Percentiles rank a stretch among this genome's conserved stretches.
Conservation (phyloP, 2,329 filamentous ascomycete species). For the Hirsutella rhossiliensis region DNA sequence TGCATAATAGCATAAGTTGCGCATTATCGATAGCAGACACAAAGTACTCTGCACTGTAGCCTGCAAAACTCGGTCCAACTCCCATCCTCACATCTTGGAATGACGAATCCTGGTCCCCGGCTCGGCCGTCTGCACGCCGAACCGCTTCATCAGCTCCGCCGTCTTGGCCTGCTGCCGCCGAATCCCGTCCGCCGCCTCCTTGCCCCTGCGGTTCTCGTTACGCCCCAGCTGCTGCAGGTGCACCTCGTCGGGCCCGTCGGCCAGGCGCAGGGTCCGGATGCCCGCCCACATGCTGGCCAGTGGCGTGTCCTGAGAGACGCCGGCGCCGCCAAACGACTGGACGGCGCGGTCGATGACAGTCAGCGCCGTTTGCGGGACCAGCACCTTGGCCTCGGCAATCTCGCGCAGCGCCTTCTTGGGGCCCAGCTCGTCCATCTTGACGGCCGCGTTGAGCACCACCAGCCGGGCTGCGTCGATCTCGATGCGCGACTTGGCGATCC, state of each 20-base stretch:
- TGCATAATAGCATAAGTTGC: no score
- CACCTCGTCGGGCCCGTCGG: conserved; percentile 94
- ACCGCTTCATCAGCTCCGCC: conserved; percentile 51
- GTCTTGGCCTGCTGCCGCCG: conserved; percentile 52
- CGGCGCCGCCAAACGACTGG: conserved; percentile 82
- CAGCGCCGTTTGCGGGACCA: conserved; percentile 72
- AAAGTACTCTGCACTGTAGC: no score
- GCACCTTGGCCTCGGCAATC: conserved; percentile 90
- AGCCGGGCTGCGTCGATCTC: conserved; percentile 90
- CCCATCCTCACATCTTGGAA: conserved; percentile 23
- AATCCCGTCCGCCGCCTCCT: conserved; percentile 48
- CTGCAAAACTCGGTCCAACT: no score
- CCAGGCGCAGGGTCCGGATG: conserved; percentile 72
- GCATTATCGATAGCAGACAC: no score
- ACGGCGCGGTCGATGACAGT: conserved; percentile 89
- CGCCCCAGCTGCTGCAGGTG: conserved; percentile 71
- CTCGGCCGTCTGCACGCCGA: conserved; percentile 32
- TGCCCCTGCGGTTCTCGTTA: conserved; percentile 65
- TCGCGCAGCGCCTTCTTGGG: conserved; percentile 85
- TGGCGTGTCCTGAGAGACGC: conserved; percentile 89
- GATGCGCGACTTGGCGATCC: conserved; percentile 82
- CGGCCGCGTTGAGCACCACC: conserved; percentile 84
- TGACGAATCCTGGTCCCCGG: conserved; percentile 39
- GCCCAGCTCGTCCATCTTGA: conserved; percentile 82
- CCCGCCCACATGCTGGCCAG: conserved; percentile 72